phyloP scores from a whole-genome alignment of 2,329 filamentous ascomycete species.

The Phyllachora maydis region DNA sequence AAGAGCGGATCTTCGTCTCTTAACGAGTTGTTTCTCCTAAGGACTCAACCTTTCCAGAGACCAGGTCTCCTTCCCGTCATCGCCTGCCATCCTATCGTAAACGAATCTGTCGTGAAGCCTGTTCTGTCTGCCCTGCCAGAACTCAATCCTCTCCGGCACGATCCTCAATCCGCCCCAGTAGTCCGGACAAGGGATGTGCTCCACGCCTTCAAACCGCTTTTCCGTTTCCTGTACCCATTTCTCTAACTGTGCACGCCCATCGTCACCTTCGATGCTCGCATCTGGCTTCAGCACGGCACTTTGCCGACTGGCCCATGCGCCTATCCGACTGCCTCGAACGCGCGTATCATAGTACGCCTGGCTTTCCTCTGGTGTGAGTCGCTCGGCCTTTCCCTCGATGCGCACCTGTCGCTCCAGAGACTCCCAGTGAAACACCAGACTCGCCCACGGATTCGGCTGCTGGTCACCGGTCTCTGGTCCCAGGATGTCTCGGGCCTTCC shows the following conservation, averaged over 20 bases:
- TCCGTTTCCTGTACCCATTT: constrained; percentile 59
- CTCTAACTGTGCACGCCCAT: constrained; percentile 57
- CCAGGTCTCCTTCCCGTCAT: constrained; percentile 34
- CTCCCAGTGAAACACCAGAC: constrained; percentile 82
- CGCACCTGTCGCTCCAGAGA: constrained; percentile 73
- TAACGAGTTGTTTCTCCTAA: no score
- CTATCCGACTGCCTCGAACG: constrained; percentile 64
- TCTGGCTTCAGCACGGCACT: constrained; percentile 46
- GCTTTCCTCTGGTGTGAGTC: constrained; percentile 50
- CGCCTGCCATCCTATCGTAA: constrained; percentile 42
- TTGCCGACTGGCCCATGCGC: constrained; percentile 87
- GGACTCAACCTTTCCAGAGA: constrained; percentile 55
- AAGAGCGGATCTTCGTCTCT: no score
- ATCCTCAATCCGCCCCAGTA: constrained; percentile 91
- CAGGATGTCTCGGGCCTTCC: constrained; percentile 45
- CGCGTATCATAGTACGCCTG: constrained; percentile 45
- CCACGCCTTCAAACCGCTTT: constrained; percentile 49
- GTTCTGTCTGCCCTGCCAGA: constrained; percentile 85
- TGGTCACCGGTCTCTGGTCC: constrained; percentile 4
- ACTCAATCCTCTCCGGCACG: constrained; percentile 73
- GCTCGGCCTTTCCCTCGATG: constrained; percentile 57
- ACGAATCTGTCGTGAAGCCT: constrained; percentile 85
- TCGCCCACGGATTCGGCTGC: constrained; percentile 50
- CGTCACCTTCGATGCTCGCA: constrained; percentile 22
- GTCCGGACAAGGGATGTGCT: constrained; percentile 72